phyloP scores from a whole-genome alignment of 225 moss, liverwort and hornwort genomes.

The Takakia lepidozioides region DNA sequence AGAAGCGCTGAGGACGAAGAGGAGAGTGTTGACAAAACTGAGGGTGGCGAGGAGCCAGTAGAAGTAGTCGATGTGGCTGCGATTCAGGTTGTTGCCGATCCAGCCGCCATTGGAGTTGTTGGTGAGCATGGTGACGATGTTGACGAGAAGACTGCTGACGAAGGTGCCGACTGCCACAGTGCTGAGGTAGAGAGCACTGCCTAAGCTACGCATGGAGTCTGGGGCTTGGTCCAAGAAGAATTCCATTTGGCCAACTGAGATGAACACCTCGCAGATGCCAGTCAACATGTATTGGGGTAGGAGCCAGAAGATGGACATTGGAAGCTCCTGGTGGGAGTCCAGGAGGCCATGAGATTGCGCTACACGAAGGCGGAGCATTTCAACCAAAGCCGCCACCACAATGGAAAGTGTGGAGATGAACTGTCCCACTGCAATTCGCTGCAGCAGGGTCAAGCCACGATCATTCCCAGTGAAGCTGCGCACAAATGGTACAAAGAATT shows the following conservation, averaged over 20 bases:
- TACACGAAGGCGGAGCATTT: conserved; percentile 67
- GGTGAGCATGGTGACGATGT: conserved; percentile 71
- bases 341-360: conserved; percentile 17
- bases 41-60: conserved; percentile 88
- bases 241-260: conserved; percentile 97
- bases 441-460: conserved; percentile 81
- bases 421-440: conserved; percentile 93
- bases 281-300: conserved; percentile 91
- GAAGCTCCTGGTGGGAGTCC: conserved; percentile 13
- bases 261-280: conserved; percentile 90
- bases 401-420: conserved; percentile 81
- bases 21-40: conserved; percentile 60
- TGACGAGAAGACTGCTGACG: conserved; percentile 86
- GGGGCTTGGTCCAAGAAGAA: conserved; percentile 98
- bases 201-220: conserved; percentile 95
- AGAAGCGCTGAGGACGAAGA: conserved; percentile 51
- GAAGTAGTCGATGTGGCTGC: conserved; percentile 92
- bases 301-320: conserved; percentile 98
- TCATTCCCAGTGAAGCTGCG: conserved; percentile 74
- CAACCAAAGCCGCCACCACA: conserved; percentile 76
- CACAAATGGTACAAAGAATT: conserved; percentile 77
- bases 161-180: conserved; percentile 99
- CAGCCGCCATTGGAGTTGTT: conserved; percentile 90
- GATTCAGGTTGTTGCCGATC: conserved; percentile 91
- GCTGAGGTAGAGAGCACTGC: conserved; percentile 93